Base-by-base conservation (phyloP, 306 rosid genomes). In the Senna siamea region DNA sequence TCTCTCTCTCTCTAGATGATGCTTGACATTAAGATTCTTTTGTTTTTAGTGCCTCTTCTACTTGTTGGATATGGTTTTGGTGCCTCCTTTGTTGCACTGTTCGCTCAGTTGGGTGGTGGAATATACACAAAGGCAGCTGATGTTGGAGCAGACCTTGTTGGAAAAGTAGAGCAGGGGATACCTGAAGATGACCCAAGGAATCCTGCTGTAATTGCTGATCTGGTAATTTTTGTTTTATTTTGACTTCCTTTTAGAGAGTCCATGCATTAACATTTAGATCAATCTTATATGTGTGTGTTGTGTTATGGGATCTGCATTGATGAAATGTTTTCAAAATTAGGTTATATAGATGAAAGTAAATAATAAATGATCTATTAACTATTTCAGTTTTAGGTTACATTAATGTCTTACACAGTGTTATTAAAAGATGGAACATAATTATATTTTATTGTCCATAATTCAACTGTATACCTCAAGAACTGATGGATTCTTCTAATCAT, bases 181-280 rank as follows among this genome's bases (percentile, higher is more conserved):
- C 98, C 98, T 41, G 98, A 94, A 86, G 98, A 94, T 81, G 98
- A 94, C 73, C 98, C 98, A 28, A 87, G 98, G 75, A 94, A 94
- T 79, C 98, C 98, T 76, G 98, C 98, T 56, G 98, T 94, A 66
- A 94, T 94, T 85, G 98, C 98, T 66, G 98, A 94, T 74, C 89
- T 94, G 98, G 98, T 92, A 92, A 64, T 75, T 77, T 50, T 69
- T 38, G 38, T 48, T 73, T 74, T 50, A 53, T 73, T 60, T 69
- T 76, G 34, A 62, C 73, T 53, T 77, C 69, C 30, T 70, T 76
- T 65, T 60, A 28, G 51, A 19, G 66, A 53, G 35, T 13, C 56
- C 43, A 5, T 47, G 50, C 41, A 11, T 64, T 63, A 41, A n/a
- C 47, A 43, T 69, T n/a, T 62, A 35, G 57, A 51, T 51, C 64